Evolutionary conservation across 2,329 filamentous ascomycete species (phyloP), one percentile per base, ranked within the genome.

Genomic region (Aulographum hederae): DNA sequence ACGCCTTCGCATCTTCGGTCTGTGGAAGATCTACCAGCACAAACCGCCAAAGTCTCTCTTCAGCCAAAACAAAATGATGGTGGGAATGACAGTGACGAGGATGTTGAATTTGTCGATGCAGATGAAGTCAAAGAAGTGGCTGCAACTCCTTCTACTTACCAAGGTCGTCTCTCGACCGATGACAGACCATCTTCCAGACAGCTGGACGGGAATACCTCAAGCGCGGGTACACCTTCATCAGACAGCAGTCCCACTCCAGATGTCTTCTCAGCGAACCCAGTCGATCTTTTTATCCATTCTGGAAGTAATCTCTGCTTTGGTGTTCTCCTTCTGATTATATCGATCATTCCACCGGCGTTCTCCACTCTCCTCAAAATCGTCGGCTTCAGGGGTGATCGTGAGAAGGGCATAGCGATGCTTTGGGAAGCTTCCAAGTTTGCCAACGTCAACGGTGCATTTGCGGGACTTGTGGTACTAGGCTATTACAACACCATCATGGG

Each of bases 401-500:
- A 81, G 38, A 67, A 76, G 25, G 89, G 85, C 6, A 64, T 94
- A 19, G 63, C 67, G 25, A 78, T 94, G 69, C 69, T 98, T 4
- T 98, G 89, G 89, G 74, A 80, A 48, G 80, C 82, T 10, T 84
- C 81, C 15, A 73, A 74, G 31, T 89, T 85, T 49, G 58, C 74
- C 38, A 93, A 93, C 50, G 69, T 95, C 45, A 91, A 94, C 46
- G 86, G 85, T n/a, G 86, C 80, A 5, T 76, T 95, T 47, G 75
- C 85, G 0, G 81, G 77, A 0, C 63, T 95, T 26, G 68, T 81
- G 17, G 60, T 94, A 0, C 63, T 95, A 12, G 74, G 71, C 1
- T 95, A 84, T 52, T 92, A 94, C 55, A 92, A 93, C 47, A 78
- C 77, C 4, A 67, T 93, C 19, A 65, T 91, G 12, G 80, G 79